Evolutionary conservation across 2,329 filamentous ascomycete species (phyloP), one percentile per base, ranked within the genome.

Genomic region (Diaporthe aspalathi): DNA sequence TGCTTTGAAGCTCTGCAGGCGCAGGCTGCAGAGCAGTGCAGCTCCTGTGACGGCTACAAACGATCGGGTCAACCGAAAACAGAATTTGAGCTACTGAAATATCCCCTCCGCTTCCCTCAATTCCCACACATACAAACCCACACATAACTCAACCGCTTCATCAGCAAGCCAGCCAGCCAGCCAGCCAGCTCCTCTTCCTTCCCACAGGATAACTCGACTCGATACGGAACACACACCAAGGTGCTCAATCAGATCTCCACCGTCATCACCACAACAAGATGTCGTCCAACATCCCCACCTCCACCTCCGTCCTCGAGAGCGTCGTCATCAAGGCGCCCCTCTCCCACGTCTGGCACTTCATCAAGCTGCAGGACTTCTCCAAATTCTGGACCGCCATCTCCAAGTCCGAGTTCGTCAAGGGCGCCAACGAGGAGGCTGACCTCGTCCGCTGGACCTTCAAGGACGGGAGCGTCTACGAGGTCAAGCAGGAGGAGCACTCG

Each of bases 401-500:
- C 74, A 86, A 86, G 78, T 88, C 86, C 79, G 89, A 92, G 79
- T 86, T 84, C 76, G 89, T 91, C 80, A 91, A 91, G 84, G 90
- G 88, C 65, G 80, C 85, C 17, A 88, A 84, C 62, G 80, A 85
- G n/a, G 91, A 93, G 81, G 89, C 90, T 54, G 90, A 93, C 76
- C 82, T 93, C 70, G 87, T 92, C 77, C 87, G 87, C 80, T 93
- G 91, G 91, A 88, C 86, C 24, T 93, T 93, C 85, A 89, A 90
- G 80, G 91, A 93, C 76, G 90, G 90, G 63, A 89, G 87, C 35
- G 86, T 88, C 69, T 82, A 92, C 24, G 90, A 93, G 80, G 89
- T 93, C 75, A 93, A 93, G 88, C 90, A 92, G 83, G 91, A 93
- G 82, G 91, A 92, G 84, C 91, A 93, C 83, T 91, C 89, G 75